These are phyloP conservation scores for Penium margaritaceum DNA, from an alignment of 139 green algal species.

Conservation along the genomic window DNA sequence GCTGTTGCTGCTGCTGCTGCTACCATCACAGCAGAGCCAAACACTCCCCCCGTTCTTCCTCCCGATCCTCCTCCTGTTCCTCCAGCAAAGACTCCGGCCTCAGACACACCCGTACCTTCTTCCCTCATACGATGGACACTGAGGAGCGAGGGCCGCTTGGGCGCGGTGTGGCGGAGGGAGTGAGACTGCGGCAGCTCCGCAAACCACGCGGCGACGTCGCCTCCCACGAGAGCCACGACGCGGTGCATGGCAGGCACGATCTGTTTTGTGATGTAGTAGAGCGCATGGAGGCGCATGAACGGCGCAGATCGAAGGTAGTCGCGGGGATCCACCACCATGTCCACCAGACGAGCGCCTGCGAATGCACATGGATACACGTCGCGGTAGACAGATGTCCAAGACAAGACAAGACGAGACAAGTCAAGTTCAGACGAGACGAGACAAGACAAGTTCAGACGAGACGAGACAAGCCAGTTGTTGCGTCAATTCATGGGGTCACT, in stretches of 20 bases:
- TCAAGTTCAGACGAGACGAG: no score
- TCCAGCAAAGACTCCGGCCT: no score
- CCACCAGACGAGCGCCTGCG: constrained; percentile 34
- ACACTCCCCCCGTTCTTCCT: not conserved
- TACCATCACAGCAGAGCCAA: no score
- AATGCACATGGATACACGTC: no score
- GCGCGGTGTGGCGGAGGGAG: not conserved
- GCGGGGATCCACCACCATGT: constrained; percentile 57
- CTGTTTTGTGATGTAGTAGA: constrained; percentile 91
- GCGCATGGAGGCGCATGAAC: constrained; percentile 65
- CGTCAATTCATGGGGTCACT: no score
- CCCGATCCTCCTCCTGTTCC: not conserved
- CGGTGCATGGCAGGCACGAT: constrained; percentile 85
- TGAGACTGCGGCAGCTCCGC: constrained; percentile 58
- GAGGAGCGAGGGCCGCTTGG: constrained; percentile 19
- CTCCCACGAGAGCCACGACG: constrained; percentile 73
- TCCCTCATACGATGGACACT: not conserved
- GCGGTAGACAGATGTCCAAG: no score
- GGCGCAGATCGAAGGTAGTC: constrained; percentile 60
- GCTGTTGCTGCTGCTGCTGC: not conserved
- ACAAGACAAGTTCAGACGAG: no score
- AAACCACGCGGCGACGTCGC: constrained; percentile 77
- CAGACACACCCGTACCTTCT: not conserved
- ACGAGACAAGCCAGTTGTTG: no score
- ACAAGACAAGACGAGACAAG: no score